A percentile compares a stretch with the other conserved stretches of the same genome.
These are phyloP conservation scores for Hansenula lynferdii DNA, from an alignment of 1,139 yeast genomes.

Conservation along the genomic window DNA sequence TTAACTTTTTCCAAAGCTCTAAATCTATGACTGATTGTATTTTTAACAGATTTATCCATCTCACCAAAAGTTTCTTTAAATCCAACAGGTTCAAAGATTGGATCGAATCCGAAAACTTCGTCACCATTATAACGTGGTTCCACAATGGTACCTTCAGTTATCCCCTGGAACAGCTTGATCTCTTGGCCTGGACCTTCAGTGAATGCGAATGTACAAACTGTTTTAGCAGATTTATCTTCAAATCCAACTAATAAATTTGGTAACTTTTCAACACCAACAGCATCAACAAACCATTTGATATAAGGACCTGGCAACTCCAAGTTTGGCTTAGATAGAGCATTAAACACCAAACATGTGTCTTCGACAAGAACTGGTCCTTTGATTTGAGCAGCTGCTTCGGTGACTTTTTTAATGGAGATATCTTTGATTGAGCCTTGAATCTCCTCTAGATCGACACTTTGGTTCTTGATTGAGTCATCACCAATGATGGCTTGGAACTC, in stretches of 20 bases:
- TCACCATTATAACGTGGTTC: conserved; percentile 53
- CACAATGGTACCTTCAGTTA: conserved; percentile 78
- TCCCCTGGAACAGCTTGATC: conserved; percentile 77
- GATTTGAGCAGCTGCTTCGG: conserved; percentile 59
- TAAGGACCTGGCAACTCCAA: conserved; percentile 83
- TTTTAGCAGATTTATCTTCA: conserved; percentile 80
- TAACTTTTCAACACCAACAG: conserved; percentile 68
- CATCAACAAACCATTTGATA: conserved; percentile 80
- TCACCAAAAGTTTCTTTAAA: conserved; percentile 81
- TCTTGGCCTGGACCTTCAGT: conserved; percentile 76
- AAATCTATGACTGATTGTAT: conserved; percentile 80
- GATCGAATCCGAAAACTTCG: conserved; percentile 93
- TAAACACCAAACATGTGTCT: conserved; percentile 87
- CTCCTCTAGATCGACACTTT: conserved; percentile 77
- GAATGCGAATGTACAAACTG: conserved; percentile 90
- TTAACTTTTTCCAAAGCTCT: conserved; percentile 74
- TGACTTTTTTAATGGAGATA: conserved; percentile 78
- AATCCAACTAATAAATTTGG: conserved; percentile 75
- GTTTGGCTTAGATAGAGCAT: conserved; percentile 56
- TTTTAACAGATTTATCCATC: conserved; percentile 72
- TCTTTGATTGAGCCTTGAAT: conserved; percentile 84
- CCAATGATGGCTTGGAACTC: conserved; percentile 78
- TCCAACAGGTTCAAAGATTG: conserved; percentile 79
- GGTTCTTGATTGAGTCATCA: conserved; percentile 43
- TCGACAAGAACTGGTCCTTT: conserved; percentile 87